Evolutionary conservation across 176 grass and related monocot species (phyloP), one percentile per base, ranked within the genome.

Genomic region (Musa troglodytarum): DNA sequence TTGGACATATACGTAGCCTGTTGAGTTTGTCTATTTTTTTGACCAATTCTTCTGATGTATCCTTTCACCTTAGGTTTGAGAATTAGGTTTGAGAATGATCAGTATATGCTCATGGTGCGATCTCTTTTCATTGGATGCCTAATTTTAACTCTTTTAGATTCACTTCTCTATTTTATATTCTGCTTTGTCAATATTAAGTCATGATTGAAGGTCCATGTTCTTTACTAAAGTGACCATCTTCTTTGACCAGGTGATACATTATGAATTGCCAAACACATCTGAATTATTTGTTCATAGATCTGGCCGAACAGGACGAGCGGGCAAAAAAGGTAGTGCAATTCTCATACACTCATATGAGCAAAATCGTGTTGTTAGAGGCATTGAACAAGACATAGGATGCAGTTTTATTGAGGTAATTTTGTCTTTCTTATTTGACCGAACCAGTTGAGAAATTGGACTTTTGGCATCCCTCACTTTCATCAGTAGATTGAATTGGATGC

Each of bases 251-350:
- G 86, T 93, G 75, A 81, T 98, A 67, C 94, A 98, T 79, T 91
- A 85, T 16, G 94, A 98, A 87, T 68, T 98, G 49, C 94, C 90
- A 56, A 98, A 93, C 82, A 87, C 84, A 2, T 83, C 94, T 2
- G 94, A 97, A 86, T 61, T 97, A 78, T 97, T 97, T 80, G 90
- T 97, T 78, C 94, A 97, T 65, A 83, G 94, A 79, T 97, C 94
- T 82, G 94, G 94, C 53, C 84, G 94, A 82, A 97, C 94, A 55
- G 94, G 87, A 65, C 82, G 94, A 49, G 94, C 94, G 50, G 94
- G 94, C 76, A 97, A 93, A 72, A 97, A 91, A 91, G 94, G 94
- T 16, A 76, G 75, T 87, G 82, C 90, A 56, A 91, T 97, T 86
- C 72, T 97, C 57, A 91, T 97, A 55, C 88, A 97, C 72, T 81